These are phyloP conservation scores for Acmispon strigosus DNA, from an alignment of 306 rosid species.

Conservation along the genomic window DNA sequence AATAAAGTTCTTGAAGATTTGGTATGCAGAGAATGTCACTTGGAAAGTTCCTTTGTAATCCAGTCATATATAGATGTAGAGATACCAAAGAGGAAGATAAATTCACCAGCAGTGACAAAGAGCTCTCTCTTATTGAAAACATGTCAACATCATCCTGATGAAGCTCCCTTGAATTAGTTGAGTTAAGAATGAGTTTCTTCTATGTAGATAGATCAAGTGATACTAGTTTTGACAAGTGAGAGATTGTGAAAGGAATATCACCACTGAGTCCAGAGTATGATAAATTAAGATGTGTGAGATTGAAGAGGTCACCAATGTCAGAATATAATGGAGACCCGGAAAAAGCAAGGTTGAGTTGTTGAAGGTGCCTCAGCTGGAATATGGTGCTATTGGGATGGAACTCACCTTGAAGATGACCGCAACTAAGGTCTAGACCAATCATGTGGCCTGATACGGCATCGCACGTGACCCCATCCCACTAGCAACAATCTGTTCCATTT, in stretches of 20 bases:
- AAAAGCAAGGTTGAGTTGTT: conserved; percentile 20
- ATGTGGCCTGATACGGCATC: neutral
- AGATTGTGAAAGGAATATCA: conserved; percentile 7
- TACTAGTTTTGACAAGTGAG: conserved; percentile 16
- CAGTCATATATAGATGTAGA: neutral
- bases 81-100: neutral
- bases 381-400: conserved; percentile 12
- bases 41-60: neutral
- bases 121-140: neutral
- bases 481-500: neutral
- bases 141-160: neutral
- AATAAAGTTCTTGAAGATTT: neutral
- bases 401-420: too few relatives aligned
- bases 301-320: neutral
- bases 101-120: neutral
- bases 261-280: accelerated
- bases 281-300: neutral
- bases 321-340: neutral
- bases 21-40: neutral
- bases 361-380: conserved; percentile 5
- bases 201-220: conserved; percentile 20
- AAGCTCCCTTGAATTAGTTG: neutral
- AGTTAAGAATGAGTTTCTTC: neutral
- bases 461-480: conserved; percentile 10
- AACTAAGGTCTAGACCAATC: neutral